Base-by-base conservation (phyloP, 495 filamentous ascomycete genomes). In the Oleoguttula mirabilis region DNA sequence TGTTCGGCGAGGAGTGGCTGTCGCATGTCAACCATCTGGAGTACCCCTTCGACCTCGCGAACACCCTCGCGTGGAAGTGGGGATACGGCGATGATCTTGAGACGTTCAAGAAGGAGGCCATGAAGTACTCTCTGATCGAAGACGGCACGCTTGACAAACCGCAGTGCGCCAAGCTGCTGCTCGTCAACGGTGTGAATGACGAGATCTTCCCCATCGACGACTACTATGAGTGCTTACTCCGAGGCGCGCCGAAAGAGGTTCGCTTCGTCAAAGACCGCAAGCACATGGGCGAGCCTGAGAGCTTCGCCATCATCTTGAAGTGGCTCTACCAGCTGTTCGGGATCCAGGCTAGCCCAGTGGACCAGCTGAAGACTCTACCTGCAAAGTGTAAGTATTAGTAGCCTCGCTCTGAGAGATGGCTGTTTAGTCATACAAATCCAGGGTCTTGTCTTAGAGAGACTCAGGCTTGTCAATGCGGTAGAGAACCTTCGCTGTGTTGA, bases 121-220 rank as follows among this genome's bases (percentile, higher is more conserved):
- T 74, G 59, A 82, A 75, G 66, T 87, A 84, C 61, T 84, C 80
- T 21, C 60, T 88, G 11, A 60, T 86, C 0, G 73, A 82, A 51
- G 77, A 72, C 24, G 80, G 82, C 6, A 74, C 84, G 33, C 52
- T 85, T 17, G 62, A 79, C 45, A 65, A 66, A 60, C 69, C 71
- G 14, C 14, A 50, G 1, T 79, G 73, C 41, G 71, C 77, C 14
- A 62, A 77, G 32, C 56, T 87, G 41, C 55, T 87, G 25, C 56
- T 84, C 32, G 63, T 86, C 39, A 87, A 87, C 56, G 76, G 79
- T 11, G 39, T 45, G 8, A 41, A 44, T 7, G 52, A 55, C 37
- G 48, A 48, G 52, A 67, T 86, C 34, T 81, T 83, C 61, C 83
- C 82, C 0, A 80, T 87, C 43, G 81, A 86, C 50, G 82, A 87